Evolutionary conservation across 345 rosid species (phyloP).

Genomic region (Isatis tinctoria): DNA sequence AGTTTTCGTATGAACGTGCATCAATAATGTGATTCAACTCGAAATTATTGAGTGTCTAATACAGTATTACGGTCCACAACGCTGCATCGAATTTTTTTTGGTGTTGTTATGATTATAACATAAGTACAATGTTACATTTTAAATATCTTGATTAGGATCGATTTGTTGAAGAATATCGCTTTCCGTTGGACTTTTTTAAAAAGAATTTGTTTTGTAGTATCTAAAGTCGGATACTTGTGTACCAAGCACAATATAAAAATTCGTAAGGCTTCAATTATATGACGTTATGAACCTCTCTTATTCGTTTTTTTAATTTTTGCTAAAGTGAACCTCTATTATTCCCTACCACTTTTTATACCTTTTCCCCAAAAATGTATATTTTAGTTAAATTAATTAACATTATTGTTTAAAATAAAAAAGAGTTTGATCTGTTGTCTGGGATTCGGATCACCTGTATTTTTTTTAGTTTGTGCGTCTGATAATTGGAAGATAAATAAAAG

Average conservation of each 20-base stretch:
- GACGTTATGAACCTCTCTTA: constrained; percentile 7
- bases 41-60: background rate
- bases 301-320: background rate
- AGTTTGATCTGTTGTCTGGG: background rate
- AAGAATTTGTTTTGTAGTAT: background rate
- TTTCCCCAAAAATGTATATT: background rate
- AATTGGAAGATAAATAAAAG: constrained; percentile 12
- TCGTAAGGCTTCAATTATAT: constrained; percentile 18
- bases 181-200: background rate
- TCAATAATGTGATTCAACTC: constrained; percentile 27
- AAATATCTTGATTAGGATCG: background rate
- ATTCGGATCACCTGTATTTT: background rate
- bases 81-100: background rate
- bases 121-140: background rate
- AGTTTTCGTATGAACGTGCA: constrained; percentile 23
- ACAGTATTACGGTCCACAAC: constrained; percentile 21
- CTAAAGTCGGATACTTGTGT: constrained; percentile 16
- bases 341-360: constrained; percentile 8
- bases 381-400: background rate
- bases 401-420: background rate
- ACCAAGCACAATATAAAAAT: background rate
- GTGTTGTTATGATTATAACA: background rate
- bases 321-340: background rate
- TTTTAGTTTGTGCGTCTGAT: constrained; percentile 16
- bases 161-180: constrained; percentile 27